These are phyloP conservation scores for Galerina sulciceps DNA, from an alignment of 768 basidiomycete species.

Conservation along the genomic window DNA sequence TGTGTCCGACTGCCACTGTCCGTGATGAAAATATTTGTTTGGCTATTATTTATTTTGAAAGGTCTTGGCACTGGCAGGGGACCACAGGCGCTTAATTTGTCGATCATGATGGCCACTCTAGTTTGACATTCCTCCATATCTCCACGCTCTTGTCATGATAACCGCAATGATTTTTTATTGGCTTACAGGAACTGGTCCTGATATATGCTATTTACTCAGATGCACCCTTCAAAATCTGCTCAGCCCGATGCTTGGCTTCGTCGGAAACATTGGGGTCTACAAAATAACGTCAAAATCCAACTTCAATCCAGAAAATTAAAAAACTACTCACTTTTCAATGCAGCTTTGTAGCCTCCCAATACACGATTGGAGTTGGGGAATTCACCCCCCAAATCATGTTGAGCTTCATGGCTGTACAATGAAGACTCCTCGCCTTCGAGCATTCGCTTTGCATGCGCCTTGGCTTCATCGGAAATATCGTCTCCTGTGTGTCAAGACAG, in stretches of 20 bases:
- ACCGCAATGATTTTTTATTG: no score
- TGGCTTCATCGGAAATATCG: constrained; percentile 46
- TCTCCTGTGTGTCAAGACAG: constrained; percentile 4
- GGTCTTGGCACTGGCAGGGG: no score
- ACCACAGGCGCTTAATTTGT: no score
- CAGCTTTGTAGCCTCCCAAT: constrained; percentile 36
- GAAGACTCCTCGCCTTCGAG: constrained; percentile 9
- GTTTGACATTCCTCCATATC: no score
- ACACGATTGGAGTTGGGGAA: constrained; percentile 16
- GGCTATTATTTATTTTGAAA: no score
- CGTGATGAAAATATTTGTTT: not conserved
- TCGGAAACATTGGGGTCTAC: constrained; percentile 28
- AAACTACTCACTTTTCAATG: constrained; percentile 30
- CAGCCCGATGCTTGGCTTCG: constrained; percentile 15
- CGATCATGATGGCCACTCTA: no score
- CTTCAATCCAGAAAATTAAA: not conserved
- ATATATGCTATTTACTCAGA: not conserved
- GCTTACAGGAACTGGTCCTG: no score
- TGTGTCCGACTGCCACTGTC: no score
- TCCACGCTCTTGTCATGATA: no score
- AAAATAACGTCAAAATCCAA: not conserved
- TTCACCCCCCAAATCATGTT: constrained; percentile 38
- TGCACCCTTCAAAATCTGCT: constrained; percentile 5
- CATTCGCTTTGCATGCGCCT: constrained; percentile 12
- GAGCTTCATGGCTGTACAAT: constrained; percentile 39